Conservation (phyloP, 2,329 filamentous ascomycete species). For the Alternaria brassicae region DNA sequence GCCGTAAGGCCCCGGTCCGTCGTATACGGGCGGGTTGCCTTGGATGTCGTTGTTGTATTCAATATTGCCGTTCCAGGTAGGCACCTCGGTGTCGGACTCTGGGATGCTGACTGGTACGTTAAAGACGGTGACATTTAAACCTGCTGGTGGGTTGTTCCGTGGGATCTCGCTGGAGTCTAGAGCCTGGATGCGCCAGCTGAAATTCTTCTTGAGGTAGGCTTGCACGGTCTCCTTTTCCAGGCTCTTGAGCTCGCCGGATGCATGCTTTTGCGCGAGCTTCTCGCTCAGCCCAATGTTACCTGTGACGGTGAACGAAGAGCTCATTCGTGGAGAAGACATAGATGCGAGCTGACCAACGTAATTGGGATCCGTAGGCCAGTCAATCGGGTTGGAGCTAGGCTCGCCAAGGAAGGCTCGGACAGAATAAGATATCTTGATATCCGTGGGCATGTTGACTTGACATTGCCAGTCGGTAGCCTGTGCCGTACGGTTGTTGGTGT, state of each 20-base stretch:
- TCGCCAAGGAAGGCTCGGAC: constrained; percentile 44
- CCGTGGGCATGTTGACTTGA: constrained; percentile 42
- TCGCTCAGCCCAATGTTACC: constrained; percentile 52
- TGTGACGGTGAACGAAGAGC: constrained; percentile 48
- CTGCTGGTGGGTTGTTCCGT: constrained; percentile 32
- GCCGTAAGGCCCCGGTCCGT: constrained; percentile 24
- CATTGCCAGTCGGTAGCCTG: constrained; percentile 40
- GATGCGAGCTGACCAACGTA: constrained; percentile 52
- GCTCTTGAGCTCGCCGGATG: constrained; percentile 35
- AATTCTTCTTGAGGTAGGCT: constrained; percentile 38
- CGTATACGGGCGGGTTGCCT: constrained; percentile 35
- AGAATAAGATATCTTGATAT: constrained; percentile 42
- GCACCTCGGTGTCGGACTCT: constrained; percentile 34
- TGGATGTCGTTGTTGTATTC: constrained; percentile 36
- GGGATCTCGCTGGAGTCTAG: constrained; percentile 41
- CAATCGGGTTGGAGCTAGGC: constrained; percentile 30
- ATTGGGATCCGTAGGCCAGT: constrained; percentile 50
- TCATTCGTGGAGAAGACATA: constrained; percentile 49
- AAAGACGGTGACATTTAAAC: constrained; percentile 41
- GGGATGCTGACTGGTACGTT: constrained; percentile 37
- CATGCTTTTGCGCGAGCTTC: constrained; percentile 38
- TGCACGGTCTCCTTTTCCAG: constrained; percentile 29
- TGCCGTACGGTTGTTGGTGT: constrained; percentile 13
- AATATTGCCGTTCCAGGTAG: constrained; percentile 30
- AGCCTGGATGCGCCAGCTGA: constrained; percentile 44